Percentiles rank a stretch among this genome's conserved stretches.
Conservation (phyloP, 2,329 filamentous ascomycete genomes). For the Dactylella cylindrospora region DNA sequence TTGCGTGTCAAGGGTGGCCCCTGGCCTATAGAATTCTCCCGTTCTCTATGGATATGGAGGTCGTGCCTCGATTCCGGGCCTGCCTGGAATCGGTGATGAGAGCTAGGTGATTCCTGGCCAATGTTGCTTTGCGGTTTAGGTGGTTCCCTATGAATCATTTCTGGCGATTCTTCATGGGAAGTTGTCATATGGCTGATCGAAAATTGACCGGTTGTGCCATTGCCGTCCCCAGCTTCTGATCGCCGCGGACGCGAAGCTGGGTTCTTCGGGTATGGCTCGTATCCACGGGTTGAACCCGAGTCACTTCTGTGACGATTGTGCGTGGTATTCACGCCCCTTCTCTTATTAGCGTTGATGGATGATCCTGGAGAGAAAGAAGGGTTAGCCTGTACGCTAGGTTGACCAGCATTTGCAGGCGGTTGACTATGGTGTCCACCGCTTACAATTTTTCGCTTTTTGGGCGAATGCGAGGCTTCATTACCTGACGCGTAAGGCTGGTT, state of each 20-base stretch:
- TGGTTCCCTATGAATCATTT: slow-evolving; percentile 4
- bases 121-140: slow-evolving; percentile 1
- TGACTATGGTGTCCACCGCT: slow-evolving; percentile 38
- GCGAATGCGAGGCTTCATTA: slow-evolving; percentile 46
- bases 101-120: slow-evolving; percentile 13
- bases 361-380: slow-evolving; percentile 43
- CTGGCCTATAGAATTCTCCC: slow-evolving; percentile 6
- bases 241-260: slow-evolving; percentile 43
- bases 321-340: slow-evolving; percentile 43
- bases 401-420: slow-evolving; percentile 36
- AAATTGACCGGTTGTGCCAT: slow-evolving; percentile 11
- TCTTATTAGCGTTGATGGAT: slow-evolving; percentile 41
- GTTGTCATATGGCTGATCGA: slow-evolving; percentile 36
- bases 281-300: slow-evolving; percentile 44
- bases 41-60: slow-evolving; percentile 20
- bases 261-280: slow-evolving; percentile 46
- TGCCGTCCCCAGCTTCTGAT: slow-evolving; percentile 24
- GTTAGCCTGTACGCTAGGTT: slow-evolving; percentile 11
- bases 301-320: slow-evolving; percentile 48
- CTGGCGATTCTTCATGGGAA: slow-evolving; percentile 7
- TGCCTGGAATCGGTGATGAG: slow-evolving; percentile 32
- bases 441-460: slow-evolving; percentile 48
- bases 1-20: background rate
- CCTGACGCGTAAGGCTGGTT: slow-evolving; percentile 45
- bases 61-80: slow-evolving; percentile 28